These are phyloP conservation scores for Echria macrotheca DNA, from an alignment of 495 filamentous ascomycete species.

Conservation along the genomic window DNA sequence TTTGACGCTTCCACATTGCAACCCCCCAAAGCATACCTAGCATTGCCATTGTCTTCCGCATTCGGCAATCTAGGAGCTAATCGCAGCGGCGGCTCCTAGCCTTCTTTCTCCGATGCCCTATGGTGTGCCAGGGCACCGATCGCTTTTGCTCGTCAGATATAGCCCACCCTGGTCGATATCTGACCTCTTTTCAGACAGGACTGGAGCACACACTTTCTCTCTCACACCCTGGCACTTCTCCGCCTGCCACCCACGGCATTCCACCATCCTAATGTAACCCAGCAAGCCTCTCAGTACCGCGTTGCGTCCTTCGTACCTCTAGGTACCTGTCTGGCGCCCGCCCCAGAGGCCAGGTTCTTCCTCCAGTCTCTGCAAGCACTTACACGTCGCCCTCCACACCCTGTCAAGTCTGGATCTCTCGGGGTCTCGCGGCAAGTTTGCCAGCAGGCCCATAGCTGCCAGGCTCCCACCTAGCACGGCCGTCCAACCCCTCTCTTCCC, in stretches of 20 bases:
- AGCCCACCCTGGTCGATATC: slow-evolving; percentile 37
- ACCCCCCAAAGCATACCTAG: background rate
- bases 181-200: slow-evolving; percentile 32
- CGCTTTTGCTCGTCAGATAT: slow-evolving; percentile 40
- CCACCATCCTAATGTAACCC: slow-evolving; percentile 16
- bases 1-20: background rate
- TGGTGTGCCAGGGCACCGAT: slow-evolving; percentile 37
- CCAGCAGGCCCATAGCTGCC: slow-evolving; percentile 4
- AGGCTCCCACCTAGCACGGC: slow-evolving; percentile 4
- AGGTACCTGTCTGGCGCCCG: slow-evolving; percentile 14
- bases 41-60: slow-evolving; percentile 12
- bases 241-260: slow-evolving; percentile 23
- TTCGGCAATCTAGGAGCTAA: slow-evolving; percentile 29
- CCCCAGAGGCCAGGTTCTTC: slow-evolving; percentile 14
- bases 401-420: slow-evolving; percentile 5
- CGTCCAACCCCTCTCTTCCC: slow-evolving; percentile 7
- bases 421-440: slow-evolving; percentile 2
- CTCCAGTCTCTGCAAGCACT: slow-evolving; percentile 20
- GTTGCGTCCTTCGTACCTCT: slow-evolving; percentile 18
- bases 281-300: slow-evolving; percentile 20
- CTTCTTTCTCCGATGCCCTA: slow-evolving; percentile 32
- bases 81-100: slow-evolving; percentile 14
- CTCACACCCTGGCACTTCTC: slow-evolving; percentile 21
- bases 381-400: slow-evolving; percentile 5
- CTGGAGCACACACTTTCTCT: slow-evolving; percentile 14